A percentile compares a stretch with the other conserved stretches of the same genome.
These are phyloP conservation scores for Claviceps sp. DNA, from an alignment of 2,329 filamentous ascomycete genomes.

Conservation along the genomic window DNA sequence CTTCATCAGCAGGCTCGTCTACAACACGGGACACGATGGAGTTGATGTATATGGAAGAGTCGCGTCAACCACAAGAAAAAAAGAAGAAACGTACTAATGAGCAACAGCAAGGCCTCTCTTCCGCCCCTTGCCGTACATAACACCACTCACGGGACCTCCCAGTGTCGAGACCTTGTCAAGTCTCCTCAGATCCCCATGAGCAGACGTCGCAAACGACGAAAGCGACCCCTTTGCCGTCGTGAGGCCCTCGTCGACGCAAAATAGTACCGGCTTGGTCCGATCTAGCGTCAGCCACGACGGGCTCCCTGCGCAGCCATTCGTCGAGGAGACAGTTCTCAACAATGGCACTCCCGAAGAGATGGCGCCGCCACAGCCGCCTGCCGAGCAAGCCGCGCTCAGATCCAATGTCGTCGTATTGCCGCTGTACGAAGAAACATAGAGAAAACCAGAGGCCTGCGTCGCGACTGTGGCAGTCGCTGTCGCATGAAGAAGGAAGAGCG, in stretches of 20 bases:
- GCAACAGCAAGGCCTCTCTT: slow-evolving; percentile 26
- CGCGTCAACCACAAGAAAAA: not conserved
- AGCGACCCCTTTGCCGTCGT: slow-evolving; percentile 34
- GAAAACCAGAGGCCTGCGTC: slow-evolving; percentile 22
- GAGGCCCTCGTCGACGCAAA: slow-evolving; percentile 48
- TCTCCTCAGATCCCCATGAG: slow-evolving; percentile 25
- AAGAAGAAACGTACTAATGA: slow-evolving; percentile 27
- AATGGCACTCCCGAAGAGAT: slow-evolving; percentile 3
- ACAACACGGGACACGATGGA: not conserved
- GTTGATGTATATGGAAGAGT: not conserved
- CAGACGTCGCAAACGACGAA: slow-evolving; percentile 23
- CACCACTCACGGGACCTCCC: slow-evolving; percentile 30
- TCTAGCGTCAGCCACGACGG: slow-evolving; percentile 50
- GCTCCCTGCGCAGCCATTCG: slow-evolving; percentile 35
- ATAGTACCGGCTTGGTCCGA: slow-evolving; percentile 33
- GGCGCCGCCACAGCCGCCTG: not conserved
- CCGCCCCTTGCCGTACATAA: slow-evolving; percentile 28
- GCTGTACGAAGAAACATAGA: slow-evolving; percentile 36
- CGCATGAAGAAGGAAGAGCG: slow-evolving; percentile 3
- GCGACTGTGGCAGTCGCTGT: slow-evolving; percentile 1
- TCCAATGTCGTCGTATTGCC: slow-evolving; percentile 35
- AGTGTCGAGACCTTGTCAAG: slow-evolving; percentile 22
- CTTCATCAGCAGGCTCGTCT: not conserved
- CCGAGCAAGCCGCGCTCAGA: slow-evolving; percentile 13
- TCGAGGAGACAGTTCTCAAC: slow-evolving; percentile 29